A percentile compares a stretch with the other conserved stretches of the same genome.
These are phyloP conservation scores for Fusarium sp. DNA, from an alignment of 2,329 filamentous ascomycete species.

Conservation along the genomic window DNA sequence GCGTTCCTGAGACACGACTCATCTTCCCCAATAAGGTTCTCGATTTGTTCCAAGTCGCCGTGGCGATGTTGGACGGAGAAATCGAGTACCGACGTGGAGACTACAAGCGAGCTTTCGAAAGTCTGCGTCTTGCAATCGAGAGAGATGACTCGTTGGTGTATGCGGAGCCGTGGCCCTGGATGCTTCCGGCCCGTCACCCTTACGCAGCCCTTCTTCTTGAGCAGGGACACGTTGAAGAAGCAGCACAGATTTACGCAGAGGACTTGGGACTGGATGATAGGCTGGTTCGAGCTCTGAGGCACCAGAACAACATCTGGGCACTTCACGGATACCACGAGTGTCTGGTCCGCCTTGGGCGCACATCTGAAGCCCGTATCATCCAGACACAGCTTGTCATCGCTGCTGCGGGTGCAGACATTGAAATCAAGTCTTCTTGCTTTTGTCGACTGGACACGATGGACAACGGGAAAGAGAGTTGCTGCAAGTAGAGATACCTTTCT, in stretches of 20 bases:
- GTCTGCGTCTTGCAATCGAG: constrained; percentile 67
- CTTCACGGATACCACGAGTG: constrained; percentile 78
- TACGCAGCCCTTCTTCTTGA: constrained; percentile 78
- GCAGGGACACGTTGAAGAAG: constrained; percentile 62
- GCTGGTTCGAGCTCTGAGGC: constrained; percentile 69
- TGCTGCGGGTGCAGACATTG: not conserved
- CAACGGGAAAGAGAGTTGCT: not conserved
- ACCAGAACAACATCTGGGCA: constrained; percentile 79
- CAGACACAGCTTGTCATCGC: constrained; percentile 8
- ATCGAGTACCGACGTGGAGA: constrained; percentile 75
- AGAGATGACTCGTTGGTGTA: constrained; percentile 75
- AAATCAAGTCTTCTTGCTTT: constrained; percentile 9
- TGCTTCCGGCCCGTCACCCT: constrained; percentile 79
- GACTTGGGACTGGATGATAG: constrained; percentile 52
- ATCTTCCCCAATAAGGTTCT: constrained; percentile 52
- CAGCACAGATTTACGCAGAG: not conserved
- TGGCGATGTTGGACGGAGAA: constrained; percentile 78
- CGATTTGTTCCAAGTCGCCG: constrained; percentile 56
- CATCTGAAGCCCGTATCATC: not conserved
- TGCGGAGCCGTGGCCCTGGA: constrained; percentile 83
- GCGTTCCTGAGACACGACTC: constrained; percentile 71
- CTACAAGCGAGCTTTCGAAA: constrained; percentile 67
- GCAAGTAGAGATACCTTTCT: not conserved
- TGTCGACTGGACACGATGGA: constrained; percentile 1
- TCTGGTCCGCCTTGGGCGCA: constrained; percentile 15